Evolutionary conservation across 2,329 filamentous ascomycete species (phyloP).

Genomic region (Tympanopsis confertula): DNA sequence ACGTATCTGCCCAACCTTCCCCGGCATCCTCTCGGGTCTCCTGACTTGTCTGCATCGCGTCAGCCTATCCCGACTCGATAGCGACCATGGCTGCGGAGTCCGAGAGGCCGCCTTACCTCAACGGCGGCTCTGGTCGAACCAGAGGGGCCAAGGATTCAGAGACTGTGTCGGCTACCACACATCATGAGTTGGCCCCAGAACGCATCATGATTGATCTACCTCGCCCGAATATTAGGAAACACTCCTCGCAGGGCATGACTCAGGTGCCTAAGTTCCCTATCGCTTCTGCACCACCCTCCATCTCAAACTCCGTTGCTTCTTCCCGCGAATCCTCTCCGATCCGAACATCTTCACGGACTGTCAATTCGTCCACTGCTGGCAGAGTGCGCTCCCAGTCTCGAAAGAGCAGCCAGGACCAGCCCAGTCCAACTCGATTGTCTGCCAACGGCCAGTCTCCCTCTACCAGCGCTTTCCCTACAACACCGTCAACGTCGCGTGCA

Average conservation of each 20-base stretch:
- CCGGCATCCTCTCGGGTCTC: neutral
- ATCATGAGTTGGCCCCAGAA: neutral
- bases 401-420: neutral
- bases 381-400: neutral
- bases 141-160: neutral
- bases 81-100: constrained; percentile 1
- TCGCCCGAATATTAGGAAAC: no score
- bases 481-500: no score
- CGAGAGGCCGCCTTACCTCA: constrained; percentile 1
- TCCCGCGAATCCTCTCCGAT: constrained; percentile 1
- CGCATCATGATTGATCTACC: neutral
- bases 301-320: neutral
- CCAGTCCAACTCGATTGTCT: neutral
- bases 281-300: constrained; percentile 1
- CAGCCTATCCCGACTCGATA: neutral
- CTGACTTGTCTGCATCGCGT: constrained; percentile 1
- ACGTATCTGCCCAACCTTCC: no score
- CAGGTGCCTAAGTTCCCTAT: neutral
- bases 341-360: neutral
- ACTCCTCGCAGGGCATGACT: no score
- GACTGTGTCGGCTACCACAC: neutral
- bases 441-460: no score
- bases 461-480: no score
- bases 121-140: neutral
- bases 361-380: neutral